phyloP scores from a whole-genome alignment of 2,329 filamentous ascomycete species.

The Cercospora beticola region DNA sequence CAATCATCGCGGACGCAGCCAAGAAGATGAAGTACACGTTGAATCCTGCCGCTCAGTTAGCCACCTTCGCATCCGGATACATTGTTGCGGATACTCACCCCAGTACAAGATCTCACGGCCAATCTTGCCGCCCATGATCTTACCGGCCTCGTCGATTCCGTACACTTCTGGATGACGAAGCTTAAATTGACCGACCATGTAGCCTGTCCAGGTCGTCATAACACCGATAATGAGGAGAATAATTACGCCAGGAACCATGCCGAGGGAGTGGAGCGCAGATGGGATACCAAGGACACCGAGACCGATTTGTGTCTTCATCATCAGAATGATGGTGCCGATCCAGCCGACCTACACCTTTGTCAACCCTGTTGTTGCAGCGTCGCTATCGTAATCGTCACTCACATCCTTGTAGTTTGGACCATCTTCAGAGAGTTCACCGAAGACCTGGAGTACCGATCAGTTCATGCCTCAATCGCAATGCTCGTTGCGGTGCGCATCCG shows the following conservation, averaged over 20 bases:
- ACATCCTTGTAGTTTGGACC: conserved; percentile 31
- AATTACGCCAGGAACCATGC: conserved; percentile 52
- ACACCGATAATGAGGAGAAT: conserved; percentile 42
- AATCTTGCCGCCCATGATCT: conserved; percentile 54
- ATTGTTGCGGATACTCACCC: conserved; percentile 1
- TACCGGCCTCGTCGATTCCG: conserved; percentile 58
- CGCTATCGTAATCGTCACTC: neutral
- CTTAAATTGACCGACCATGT: conserved; percentile 55
- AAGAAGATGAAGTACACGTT: conserved; percentile 30
- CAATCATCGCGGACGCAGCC: conserved; percentile 41
- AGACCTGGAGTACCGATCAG: conserved; percentile 8
- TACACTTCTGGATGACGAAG: conserved; percentile 56
- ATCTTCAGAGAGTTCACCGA: conserved; percentile 22
- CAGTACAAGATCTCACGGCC: conserved; percentile 51
- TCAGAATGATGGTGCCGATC: conserved; percentile 46
- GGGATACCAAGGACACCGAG: conserved; percentile 54
- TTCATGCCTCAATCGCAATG: neutral
- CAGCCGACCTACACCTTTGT: conserved; percentile 36
- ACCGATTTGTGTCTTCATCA: conserved; percentile 51
- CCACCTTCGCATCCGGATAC: neutral
- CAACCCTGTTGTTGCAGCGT: neutral
- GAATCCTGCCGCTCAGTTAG: conserved; percentile 3
- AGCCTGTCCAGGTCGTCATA: conserved; percentile 53
- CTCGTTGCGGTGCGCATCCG: neutral
- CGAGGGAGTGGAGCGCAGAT: conserved; percentile 43